phyloP scores from a whole-genome alignment of 805 yeast genomes.

The Maudiozyma bulderi region DNA sequence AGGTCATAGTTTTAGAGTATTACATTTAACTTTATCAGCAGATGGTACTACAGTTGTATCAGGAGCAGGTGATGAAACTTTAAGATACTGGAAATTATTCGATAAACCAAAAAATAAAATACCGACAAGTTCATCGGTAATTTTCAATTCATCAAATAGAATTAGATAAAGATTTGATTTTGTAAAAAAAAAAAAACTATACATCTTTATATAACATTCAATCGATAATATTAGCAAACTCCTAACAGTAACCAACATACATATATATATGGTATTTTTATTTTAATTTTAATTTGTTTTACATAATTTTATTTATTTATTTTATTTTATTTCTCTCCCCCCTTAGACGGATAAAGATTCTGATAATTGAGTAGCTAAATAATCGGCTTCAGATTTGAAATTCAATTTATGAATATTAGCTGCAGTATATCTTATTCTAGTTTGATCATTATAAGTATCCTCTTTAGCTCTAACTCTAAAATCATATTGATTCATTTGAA shows the following conservation, averaged over 20 bases:
- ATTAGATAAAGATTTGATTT: constrained; percentile 35
- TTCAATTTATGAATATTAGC: constrained; percentile 44
- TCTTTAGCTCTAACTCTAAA: constrained; percentile 75
- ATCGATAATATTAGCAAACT: no score
- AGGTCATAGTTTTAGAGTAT: constrained; percentile 88
- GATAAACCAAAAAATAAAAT: constrained; percentile 58
- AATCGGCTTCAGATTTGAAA: constrained; percentile 51
- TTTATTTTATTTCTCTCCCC: no score
- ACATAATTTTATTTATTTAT: no score
- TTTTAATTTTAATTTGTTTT: no score
- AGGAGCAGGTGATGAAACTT: constrained; percentile 97
- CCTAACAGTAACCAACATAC: no score
- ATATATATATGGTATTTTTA: no score
- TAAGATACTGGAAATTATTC: constrained; percentile 91
- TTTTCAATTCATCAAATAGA: constrained; percentile 68
- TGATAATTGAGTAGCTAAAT: constrained; percentile 34
- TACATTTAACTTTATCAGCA: constrained; percentile 82
- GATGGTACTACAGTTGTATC: constrained; percentile 96
- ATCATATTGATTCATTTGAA: constrained; percentile 58
- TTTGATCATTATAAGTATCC: constrained; percentile 73
- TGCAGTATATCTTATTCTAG: constrained; percentile 67
- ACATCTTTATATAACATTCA: not conserved
- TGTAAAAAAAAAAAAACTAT: not conserved
- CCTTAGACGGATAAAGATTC: constrained; percentile 4
- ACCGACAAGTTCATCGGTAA: constrained; percentile 46